Evolutionary conservation across 352 stramenopile species (phyloP), one percentile per base, ranked within the genome.

Genomic region (Globisporangium recalcitrans): DNA sequence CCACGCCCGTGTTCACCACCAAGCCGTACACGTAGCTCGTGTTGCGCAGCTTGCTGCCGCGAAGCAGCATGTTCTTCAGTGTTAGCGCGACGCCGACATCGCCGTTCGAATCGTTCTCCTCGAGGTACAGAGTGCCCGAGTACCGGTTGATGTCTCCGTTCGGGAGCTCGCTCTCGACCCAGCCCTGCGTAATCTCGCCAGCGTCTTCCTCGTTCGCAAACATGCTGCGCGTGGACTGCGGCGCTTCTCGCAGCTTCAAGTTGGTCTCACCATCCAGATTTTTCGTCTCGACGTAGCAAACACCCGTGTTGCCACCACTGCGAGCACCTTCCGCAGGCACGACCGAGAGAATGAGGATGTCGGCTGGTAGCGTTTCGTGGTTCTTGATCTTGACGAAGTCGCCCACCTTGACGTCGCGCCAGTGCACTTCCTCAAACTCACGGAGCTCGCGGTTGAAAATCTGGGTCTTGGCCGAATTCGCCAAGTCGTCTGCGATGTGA

Each of bases 1-100:
- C 92, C 31, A 95, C 72, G 26, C 92, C 93, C 7, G 91, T 97
- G 69, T 98, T 98, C 10, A 98, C 75, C 5, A 98, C 96, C 7
- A 98, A 62, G 0, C 92, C 95, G 34, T 94, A 94, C 4, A 88
- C 80, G 38, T 60, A 95, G 29, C 87, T 87, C 8, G 92, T 98
- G 64, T 97, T 97, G 4, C 92, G 83, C 6, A 98, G 59, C 56
- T 93, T 86, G 68, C 88, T 94, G 9, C 91, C 93, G 9, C 93
- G 85, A 55, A 97, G 74, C 5, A 98, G 70, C 69, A 97, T 89
- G 67, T 97, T 97, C 58, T 95, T 91, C 19, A 93, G 59, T n/a
- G 74, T 62, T 21, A 95, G 72, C 4, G 82, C 78, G 16, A 93
- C 58, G 0, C 78, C 81, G 6, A 76, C 70, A 5, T 79, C 69